These are phyloP conservation scores for Logfia minima DNA, from an alignment of 129 eudicot species.

Conservation along the genomic window DNA sequence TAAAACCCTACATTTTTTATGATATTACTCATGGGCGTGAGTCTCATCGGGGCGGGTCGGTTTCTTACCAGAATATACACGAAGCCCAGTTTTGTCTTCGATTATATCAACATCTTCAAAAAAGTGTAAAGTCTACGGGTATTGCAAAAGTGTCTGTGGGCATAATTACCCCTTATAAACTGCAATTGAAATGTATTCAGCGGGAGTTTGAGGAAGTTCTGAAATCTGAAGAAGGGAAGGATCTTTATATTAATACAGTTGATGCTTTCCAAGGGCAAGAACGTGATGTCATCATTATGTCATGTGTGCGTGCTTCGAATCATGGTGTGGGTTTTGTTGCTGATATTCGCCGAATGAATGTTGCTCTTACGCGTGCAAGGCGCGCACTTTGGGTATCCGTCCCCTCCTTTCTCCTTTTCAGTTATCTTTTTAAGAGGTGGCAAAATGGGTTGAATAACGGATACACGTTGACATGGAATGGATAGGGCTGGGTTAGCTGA, in stretches of 20 bases:
- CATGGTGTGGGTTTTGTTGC: slow-evolving; percentile 99
- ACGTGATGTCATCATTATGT: slow-evolving; percentile 99
- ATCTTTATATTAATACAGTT: slow-evolving; percentile 85
- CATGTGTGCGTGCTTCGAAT: slow-evolving; percentile 93
- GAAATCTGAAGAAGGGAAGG: slow-evolving; percentile 42
- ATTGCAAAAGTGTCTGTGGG: slow-evolving; percentile 80
- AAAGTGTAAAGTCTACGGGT: slow-evolving; percentile 58
- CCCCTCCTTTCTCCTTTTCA: background rate
- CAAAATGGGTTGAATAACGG: background rate
- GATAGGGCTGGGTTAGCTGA: background rate
- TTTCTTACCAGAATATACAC: slow-evolving; percentile 84
- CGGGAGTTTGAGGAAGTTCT: slow-evolving; percentile 84
- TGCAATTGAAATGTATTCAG: slow-evolving; percentile 90
- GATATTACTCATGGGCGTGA: slow-evolving; percentile 91
- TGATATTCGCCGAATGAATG: slow-evolving; percentile 97
- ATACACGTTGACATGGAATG: background rate
- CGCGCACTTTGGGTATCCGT: slow-evolving; percentile 81
- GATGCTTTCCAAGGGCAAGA: slow-evolving; percentile 99
- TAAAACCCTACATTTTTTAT: slow-evolving; percentile 79
- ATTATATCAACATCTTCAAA: slow-evolving; percentile 90
- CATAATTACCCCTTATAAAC: slow-evolving; percentile 90
- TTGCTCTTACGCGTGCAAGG: slow-evolving; percentile 91
- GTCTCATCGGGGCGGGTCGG: slow-evolving; percentile 92
- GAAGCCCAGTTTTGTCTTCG: slow-evolving; percentile 91
- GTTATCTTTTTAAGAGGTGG: background rate